Evolutionary conservation across 2,329 filamentous ascomycete species (phyloP).

Genomic region (Trichophyton benhamiae): DNA sequence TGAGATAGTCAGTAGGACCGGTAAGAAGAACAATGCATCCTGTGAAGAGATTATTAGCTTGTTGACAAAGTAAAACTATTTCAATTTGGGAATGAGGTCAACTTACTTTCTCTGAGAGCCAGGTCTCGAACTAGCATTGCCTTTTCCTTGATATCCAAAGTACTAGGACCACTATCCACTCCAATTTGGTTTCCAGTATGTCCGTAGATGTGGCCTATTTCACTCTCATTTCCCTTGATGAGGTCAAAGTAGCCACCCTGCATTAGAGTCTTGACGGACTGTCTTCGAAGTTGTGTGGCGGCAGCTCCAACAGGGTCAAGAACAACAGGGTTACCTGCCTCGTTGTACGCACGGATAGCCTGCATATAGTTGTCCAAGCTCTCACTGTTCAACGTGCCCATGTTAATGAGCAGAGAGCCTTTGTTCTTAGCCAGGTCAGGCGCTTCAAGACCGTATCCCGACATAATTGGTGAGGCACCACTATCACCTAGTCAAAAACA

Average conservation of each 20-base stretch:
- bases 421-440: constrained; percentile 63
- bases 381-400: constrained; percentile 78
- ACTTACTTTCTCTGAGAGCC: constrained; percentile 49
- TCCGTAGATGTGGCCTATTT: constrained; percentile 63
- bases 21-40: constrained; percentile 68
- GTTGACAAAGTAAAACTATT: not conserved
- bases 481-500: constrained; percentile 16
- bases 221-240: constrained; percentile 89
- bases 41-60: not conserved
- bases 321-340: constrained; percentile 59
- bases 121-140: constrained; percentile 52
- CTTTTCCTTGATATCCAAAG: constrained; percentile 42
- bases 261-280: constrained; percentile 60
- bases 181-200: constrained; percentile 57
- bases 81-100: not conserved
- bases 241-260: constrained; percentile 65
- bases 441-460: constrained; percentile 73
- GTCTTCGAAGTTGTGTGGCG: constrained; percentile 61
- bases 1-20: constrained; percentile 62
- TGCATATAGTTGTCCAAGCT: constrained; percentile 58
- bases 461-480: constrained; percentile 88
- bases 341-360: constrained; percentile 72
- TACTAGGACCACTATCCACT: constrained; percentile 61
- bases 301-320: constrained; percentile 87
- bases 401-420: constrained; percentile 78